Base-by-base conservation (phyloP, 2,329 filamentous ascomycete species). In the Aspergillus niger region DNA sequence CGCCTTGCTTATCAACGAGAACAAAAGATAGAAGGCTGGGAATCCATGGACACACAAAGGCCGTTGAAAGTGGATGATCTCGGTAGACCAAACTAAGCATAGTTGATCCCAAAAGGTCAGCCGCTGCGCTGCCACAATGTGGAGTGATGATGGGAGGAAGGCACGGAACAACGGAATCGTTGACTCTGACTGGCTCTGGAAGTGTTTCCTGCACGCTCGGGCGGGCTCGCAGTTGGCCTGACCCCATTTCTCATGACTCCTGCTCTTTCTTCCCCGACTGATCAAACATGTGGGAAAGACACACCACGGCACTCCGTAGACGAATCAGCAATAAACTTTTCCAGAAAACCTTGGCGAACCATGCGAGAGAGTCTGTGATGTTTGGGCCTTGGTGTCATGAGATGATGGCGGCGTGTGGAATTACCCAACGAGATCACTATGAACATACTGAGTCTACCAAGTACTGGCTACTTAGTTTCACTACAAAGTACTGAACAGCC, bases 261-360 rank as follows among this genome's bases (percentile, higher is more conserved):
- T 20, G 13, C 39, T 43, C 32, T 36, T 36, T 5, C 32, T 36
- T 36, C 32, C 13, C 32, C 32, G 32, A 36, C 32, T 36, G 32
- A 36, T 13, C 32, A 36, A 36, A 15, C 32, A 36, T 36, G 32
- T 36, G 32, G 32, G 13, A 36, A 36, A 36, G 32, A 36, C 32
- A 36, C 4, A 36, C 11, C 10, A 36, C 32, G 32, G 32, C 13
- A 36, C 11, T 36, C 32, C 32, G 32, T 17, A 50, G 30, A 50
- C 28, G 17, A 50, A 24, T 30, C 30, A 44, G 26, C 28, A 54
- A 54, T 55, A 55, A 54, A 59, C 41, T 55, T 59, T 59, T 47
- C 38, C 41, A 55, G 57, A 59, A 55, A 17, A 17, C 17, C 54
- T 36, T 44, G 38, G 53, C 39, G 43, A 20, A 38, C 22, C 20